Base-by-base conservation (phyloP, 2,329 filamentous ascomycete species). In the Aspergillus sp. region DNA sequence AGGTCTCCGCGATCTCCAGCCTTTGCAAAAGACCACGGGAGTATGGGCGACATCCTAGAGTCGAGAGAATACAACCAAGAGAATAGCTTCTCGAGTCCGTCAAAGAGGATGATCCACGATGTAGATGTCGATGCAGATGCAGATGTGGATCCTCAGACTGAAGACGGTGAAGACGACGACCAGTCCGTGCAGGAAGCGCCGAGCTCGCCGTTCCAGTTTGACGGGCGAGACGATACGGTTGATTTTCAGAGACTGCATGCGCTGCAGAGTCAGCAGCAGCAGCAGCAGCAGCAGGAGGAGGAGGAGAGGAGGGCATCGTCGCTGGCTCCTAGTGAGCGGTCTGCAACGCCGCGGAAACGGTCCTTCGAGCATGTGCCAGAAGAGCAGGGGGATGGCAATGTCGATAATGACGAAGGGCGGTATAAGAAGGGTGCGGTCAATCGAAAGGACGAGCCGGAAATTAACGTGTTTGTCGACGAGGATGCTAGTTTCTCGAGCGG, bases 161-260 rank as follows among this genome's bases (percentile, higher is more conserved):
- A 49, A 6, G 48, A 52, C 4, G 48, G 55, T 36, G 52, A 58
- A 36, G 55, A 58, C n/a, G 54, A 63, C 30, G 29, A 48, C 7
- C 49, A 54, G 28, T 57, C 56, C 39, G 47, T 55, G 9, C 42
- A 56, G 36, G 48, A 53, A 8, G 50, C 55, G 5, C 61, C 60
- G 6, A 70, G 67, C 44, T 71, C 68, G 1, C 68, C 67, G 0
- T 70, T 70, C 41, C 63, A 63, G 29, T 56, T 53, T 10, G 57
- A 63, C 30, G 61, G 43, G 5, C 55, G 60, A 36, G 63, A 67
- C 41, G 59, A 63, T 12, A 67, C 64, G 1, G 62, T 63, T 3
- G 63, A 68, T 48, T 51, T 61, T 30, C 52, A 57, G 29, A 60
- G 54, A 41, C 41, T 54, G 32, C 54, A 47, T 5, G 49, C 53